These are phyloP conservation scores for Candida glaebosa DNA, from an alignment of 805 yeast genomes.

Conservation along the genomic window DNA sequence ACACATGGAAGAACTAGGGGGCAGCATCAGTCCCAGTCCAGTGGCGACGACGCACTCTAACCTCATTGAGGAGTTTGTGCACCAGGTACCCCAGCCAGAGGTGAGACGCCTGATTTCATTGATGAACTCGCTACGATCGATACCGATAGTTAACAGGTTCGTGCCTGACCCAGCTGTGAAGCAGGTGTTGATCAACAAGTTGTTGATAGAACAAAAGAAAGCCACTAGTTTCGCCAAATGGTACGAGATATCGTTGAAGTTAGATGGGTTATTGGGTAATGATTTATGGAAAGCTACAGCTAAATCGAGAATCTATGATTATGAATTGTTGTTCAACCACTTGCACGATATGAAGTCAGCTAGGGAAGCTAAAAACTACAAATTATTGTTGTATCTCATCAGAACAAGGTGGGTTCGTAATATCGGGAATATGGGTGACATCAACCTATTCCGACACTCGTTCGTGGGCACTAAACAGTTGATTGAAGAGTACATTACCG, in stretches of 20 bases:
- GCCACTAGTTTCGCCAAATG: constrained; percentile 57
- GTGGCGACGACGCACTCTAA: not conserved
- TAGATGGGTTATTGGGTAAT: constrained; percentile 64
- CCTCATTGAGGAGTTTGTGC: not conserved
- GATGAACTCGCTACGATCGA: constrained; percentile 7
- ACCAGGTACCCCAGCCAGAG: constrained; percentile 1
- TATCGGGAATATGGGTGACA: constrained; percentile 83
- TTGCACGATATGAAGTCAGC: constrained; percentile 58
- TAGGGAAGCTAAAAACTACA: constrained; percentile 54
- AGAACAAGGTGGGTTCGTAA: constrained; percentile 85
- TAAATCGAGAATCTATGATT: constrained; percentile 71
- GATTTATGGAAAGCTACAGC: constrained; percentile 68
- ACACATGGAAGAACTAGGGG: not conserved
- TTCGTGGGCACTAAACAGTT: constrained; percentile 81
- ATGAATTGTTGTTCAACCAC: constrained; percentile 50
- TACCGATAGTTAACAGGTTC: constrained; percentile 19
- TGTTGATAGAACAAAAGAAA: constrained; percentile 27
- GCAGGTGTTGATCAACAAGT: constrained; percentile 15
- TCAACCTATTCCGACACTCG: constrained; percentile 70
- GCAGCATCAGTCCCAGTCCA: constrained; percentile 1
- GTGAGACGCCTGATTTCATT: not conserved
- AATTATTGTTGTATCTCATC: constrained; percentile 64
- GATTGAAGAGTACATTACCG: constrained; percentile 79
- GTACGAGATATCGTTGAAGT: constrained; percentile 56
- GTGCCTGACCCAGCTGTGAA: constrained; percentile 21